Base-by-base conservation (phyloP, 2,329 filamentous ascomycete genomes). In the Ceratocystis papillata region DNA sequence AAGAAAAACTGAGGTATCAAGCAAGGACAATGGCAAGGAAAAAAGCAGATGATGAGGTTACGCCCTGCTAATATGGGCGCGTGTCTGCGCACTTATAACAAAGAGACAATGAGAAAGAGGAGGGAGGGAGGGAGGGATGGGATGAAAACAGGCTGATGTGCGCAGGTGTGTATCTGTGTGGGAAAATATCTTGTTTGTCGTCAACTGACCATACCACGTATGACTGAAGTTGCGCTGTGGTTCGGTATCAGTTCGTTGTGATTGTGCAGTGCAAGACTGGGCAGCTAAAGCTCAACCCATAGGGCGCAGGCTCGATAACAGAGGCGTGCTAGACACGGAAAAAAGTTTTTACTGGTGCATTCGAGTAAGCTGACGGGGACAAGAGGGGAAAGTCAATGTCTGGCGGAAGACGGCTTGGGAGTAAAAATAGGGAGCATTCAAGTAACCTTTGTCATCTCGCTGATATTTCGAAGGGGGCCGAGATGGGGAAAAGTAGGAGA, bases 1-100 rank as follows among this genome's bases (percentile, higher is more conserved):
- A 53, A 15, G n/a, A 37, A 59, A 59, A n/a, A 17, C 53, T 3
- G 28, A 33, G 28, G 28, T 59, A 59, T 59, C 55, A 59, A 59
- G 4, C 25, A 7, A 20, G 15, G n/a, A 59, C 55, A 48, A n/a
- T 20, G 4, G 20, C 50, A 28, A 15, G 20, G 10, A 41, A 41
- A 41, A 41, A 41, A 12, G 28, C 28, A 30, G 30, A 37, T 6
- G 22, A 59, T 59, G 55, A 20, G 25, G 55, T 6, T 59, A 8
- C 30, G 28, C 28, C 25, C 22, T 57, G 53, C 28, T 17, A 30
- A 5, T 6, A 57, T 28, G 53, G 22, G 28, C 15, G 33, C 33
- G 55, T 59, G 28, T 53, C 4, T 53, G 10, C 22, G 28, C 25
- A 28, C 10, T 28, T 53, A 5, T 5, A 53, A 10, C 48, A 53